A percentile compares a stretch with the other conserved stretches of the same genome.
Evolutionary conservation across 768 basidiomycete genomes (phyloP).

Genomic region (Lactarius sp.): DNA sequence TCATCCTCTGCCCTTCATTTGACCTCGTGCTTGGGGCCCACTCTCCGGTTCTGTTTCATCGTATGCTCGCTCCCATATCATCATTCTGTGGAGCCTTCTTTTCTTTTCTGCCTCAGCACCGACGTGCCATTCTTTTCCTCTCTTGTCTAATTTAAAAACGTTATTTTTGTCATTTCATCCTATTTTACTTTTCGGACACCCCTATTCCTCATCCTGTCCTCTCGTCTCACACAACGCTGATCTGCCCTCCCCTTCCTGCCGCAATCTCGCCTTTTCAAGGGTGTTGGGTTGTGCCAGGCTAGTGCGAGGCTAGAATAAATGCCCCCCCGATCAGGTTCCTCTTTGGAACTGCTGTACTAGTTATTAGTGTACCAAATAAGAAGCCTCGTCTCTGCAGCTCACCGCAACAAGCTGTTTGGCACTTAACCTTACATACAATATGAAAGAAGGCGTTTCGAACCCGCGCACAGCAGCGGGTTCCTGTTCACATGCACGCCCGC

Average conservation of each 20-base stretch:
- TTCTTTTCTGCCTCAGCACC: background rate
- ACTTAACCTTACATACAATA: background rate
- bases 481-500: background rate
- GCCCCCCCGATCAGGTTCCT: constrained; percentile 3
- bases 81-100: background rate
- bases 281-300: constrained; percentile 3
- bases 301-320: background rate
- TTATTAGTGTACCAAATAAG: background rate
- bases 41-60: background rate
- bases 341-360: background rate
- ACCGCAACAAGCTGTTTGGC: background rate
- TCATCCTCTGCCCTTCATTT: background rate
- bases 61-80: background rate
- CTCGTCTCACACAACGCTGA: background rate
- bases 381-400: background rate
- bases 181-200: background rate
- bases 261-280: background rate
- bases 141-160: constrained; percentile 13
- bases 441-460: background rate
- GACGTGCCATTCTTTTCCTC: background rate
- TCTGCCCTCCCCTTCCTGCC: background rate
- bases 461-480: background rate
- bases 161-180: background rate
- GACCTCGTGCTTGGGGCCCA: constrained; percentile 7
- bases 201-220: background rate